These are phyloP conservation scores for Neonothopanus nambi DNA, from an alignment of 1,284 basidiomycete genomes.

Conservation along the genomic window DNA sequence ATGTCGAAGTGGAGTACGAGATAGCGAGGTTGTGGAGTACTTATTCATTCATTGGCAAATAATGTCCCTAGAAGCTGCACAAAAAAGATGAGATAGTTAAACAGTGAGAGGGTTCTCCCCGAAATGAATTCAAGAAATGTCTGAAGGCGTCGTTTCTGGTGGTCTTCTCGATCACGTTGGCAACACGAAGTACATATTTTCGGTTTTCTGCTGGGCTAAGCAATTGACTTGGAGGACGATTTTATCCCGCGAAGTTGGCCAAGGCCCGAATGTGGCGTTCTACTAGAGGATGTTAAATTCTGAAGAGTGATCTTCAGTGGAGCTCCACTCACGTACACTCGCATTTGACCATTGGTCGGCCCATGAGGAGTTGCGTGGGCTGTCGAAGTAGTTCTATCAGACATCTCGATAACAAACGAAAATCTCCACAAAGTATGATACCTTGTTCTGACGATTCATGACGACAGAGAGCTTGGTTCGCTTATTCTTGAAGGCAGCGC, in stretches of 20 bases:
- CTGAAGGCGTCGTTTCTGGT: neutral
- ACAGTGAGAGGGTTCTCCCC: neutral
- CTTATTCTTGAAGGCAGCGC: neutral
- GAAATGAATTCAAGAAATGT: neutral
- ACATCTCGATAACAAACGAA: too few species aligned
- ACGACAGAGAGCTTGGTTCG: too few species aligned
- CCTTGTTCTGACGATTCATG: too few species aligned
- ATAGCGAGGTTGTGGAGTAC: neutral
- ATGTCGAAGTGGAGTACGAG: constrained; percentile 2
- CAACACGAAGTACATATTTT: neutral
- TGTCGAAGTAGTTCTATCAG: too few species aligned
- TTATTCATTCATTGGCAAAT: neutral
- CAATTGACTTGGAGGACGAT: neutral
- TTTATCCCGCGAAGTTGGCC: neutral
- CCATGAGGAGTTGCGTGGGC: too few species aligned
- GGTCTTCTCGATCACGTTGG: neutral
- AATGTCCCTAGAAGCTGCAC: neutral
- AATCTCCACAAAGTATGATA: too few species aligned
- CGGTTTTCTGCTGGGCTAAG: neutral
- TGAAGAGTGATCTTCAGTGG: too few species aligned
- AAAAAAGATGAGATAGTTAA: neutral
- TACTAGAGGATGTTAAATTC: too few species aligned
- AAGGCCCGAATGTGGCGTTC: too few species aligned
- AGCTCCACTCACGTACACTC: too few species aligned
- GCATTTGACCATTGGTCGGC: too few species aligned